Percentiles rank a stretch among this genome's conserved stretches.
Conservation (phyloP, 768 basidiomycete species). For the Boletus huronensis region DNA sequence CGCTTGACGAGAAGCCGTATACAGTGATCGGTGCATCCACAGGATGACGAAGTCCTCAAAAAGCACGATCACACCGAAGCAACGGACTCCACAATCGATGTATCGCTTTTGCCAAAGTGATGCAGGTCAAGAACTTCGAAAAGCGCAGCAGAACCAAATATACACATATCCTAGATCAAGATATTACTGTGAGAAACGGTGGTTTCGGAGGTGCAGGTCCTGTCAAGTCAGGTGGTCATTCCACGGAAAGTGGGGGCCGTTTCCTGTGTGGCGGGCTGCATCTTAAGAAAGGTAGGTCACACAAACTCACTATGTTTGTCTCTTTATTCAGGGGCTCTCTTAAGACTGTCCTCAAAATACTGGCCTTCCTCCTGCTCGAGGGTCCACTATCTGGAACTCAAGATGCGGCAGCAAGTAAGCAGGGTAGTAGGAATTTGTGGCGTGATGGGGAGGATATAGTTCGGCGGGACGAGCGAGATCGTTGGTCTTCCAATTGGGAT, state of each 20-base stretch:
- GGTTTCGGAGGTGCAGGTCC: conserved; percentile 63
- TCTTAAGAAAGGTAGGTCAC: conserved; percentile 72
- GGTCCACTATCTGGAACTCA: conserved; percentile 38
- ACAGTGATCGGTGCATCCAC: conserved; percentile 22
- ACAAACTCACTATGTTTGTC: background rate
- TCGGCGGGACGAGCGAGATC: conserved; percentile 22
- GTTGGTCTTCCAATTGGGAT: conserved; percentile 22
- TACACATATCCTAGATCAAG: conserved; percentile 93
- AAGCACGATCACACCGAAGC: conserved; percentile 86
- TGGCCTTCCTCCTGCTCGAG: conserved; percentile 33
- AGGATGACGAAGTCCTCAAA: conserved; percentile 87
- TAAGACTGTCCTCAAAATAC: conserved; percentile 53
- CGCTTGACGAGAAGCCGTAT: conserved; percentile 1
- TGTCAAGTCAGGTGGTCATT: conserved; percentile 53
- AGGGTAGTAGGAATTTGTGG: conserved; percentile 38
- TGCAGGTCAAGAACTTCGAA: conserved; percentile 96
- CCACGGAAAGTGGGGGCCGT: conserved; percentile 65
- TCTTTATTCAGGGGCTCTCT: conserved; percentile 6
- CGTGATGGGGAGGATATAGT: conserved; percentile 25
- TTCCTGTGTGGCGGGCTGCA: conserved; percentile 95
- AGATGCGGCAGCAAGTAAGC: conserved; percentile 30
- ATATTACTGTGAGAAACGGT: conserved; percentile 65
- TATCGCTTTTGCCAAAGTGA: conserved; percentile 86
- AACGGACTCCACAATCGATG: conserved; percentile 83
- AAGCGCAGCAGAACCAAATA: conserved; percentile 93